Conservation (phyloP, 805 yeast species). For the Huiozyma naganishii region DNA sequence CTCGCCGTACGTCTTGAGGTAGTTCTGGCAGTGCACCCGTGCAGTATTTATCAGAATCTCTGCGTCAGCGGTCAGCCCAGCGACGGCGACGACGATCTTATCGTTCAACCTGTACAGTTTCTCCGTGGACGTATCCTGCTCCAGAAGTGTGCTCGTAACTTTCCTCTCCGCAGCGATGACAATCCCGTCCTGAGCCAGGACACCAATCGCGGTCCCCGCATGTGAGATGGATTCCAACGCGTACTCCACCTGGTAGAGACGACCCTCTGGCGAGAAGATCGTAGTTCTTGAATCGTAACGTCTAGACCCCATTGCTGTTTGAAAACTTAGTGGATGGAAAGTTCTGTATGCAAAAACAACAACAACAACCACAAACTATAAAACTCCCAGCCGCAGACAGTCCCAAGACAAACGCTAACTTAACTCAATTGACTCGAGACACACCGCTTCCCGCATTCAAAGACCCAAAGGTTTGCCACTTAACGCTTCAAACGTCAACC, state of each 20-base stretch:
- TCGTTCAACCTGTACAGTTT: constrained; percentile 81
- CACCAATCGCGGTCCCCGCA: constrained; percentile 95
- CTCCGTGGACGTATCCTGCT: constrained; percentile 89
- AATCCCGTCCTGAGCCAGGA: constrained; percentile 76
- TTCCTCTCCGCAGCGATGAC: constrained; percentile 95
- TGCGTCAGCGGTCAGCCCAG: constrained; percentile 97
- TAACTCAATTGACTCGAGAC: neutral
- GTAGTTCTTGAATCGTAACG: constrained; percentile 99
- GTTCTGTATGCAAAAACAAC: neutral
- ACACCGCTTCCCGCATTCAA: too few relatives aligned
- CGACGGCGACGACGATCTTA: constrained; percentile 83
- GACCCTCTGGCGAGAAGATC: constrained; percentile 96
- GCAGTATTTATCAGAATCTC: constrained; percentile 79
- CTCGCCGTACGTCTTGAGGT: constrained; percentile 79
- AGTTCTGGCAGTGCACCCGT: constrained; percentile 73
- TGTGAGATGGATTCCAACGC: constrained; percentile 96
- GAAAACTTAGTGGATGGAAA: neutral
- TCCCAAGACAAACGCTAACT: neutral
- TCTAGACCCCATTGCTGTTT: constrained; percentile 59
- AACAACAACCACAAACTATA: neutral
- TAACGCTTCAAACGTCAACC: too few relatives aligned
- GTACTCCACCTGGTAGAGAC: constrained; percentile 93
- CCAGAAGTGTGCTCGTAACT: constrained; percentile 83
- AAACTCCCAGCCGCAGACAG: neutral
- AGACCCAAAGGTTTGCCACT: too few relatives aligned